Percentiles rank a stretch among this genome's conserved stretches.
phyloP scores from a whole-genome alignment of 495 filamentous ascomycete genomes.

The Cercophora newfieldiana region DNA sequence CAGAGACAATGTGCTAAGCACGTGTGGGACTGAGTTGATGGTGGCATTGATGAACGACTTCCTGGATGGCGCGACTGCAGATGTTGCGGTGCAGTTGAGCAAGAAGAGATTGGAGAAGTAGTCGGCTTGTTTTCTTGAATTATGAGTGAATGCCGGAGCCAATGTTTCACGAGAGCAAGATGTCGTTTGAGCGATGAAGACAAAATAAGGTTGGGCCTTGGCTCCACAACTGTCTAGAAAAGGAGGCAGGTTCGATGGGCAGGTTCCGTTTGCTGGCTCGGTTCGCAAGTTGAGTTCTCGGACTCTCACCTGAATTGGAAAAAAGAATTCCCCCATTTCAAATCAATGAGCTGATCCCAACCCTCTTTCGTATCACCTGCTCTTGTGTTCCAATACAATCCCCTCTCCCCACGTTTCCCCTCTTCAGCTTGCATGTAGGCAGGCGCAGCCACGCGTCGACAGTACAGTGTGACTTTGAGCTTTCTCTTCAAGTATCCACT shows the following conservation, averaged over 20 bases:
- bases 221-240: background rate
- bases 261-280: too few relatives aligned
- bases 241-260: background rate
- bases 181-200: background rate
- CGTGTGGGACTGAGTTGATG: conserved; percentile 38
- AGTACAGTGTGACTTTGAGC: background rate
- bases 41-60: conserved; percentile 59
- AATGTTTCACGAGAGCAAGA: too few relatives aligned
- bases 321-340: background rate
- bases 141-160: too few relatives aligned
- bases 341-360: background rate
- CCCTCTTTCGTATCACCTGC: too few relatives aligned
- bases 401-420: background rate
- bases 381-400: too few relatives aligned
- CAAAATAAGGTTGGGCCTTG: too few relatives aligned
- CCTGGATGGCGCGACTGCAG: conserved; percentile 54
- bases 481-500: too few relatives aligned
- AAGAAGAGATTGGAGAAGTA: conserved; percentile 38
- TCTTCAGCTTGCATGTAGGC: background rate
- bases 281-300: too few relatives aligned
- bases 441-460: background rate
- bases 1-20: conserved; percentile 39
- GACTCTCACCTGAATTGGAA: background rate
- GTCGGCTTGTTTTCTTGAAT: background rate
- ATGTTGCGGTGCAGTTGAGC: conserved; percentile 49